phyloP scores from a whole-genome alignment of 306 rosid species.

The Oemleria cerasiformis region DNA sequence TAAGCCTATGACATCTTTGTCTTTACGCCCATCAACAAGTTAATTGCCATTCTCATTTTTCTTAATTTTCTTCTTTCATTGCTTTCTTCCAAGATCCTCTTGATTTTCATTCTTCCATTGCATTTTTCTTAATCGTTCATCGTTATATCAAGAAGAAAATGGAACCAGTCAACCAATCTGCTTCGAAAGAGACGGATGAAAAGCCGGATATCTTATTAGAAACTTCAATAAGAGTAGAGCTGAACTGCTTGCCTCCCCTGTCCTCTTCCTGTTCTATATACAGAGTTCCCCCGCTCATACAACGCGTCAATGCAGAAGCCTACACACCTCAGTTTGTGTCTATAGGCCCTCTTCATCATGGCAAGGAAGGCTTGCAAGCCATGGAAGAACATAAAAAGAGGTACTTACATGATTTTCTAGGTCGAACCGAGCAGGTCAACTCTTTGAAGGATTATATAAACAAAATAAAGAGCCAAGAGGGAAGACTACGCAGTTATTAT shows the following conservation, averaged over 20 bases:
- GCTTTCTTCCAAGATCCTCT: too few species aligned
- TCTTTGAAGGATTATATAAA: slow-evolving; percentile 1
- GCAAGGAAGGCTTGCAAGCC: background rate
- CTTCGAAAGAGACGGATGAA: background rate
- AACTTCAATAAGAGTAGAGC: slow-evolving; percentile 3
- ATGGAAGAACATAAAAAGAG: slow-evolving; percentile 28
- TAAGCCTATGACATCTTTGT: too few species aligned
- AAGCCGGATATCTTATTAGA: background rate
- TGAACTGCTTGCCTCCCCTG: slow-evolving; percentile 5
- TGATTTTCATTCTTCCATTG: too few species aligned
- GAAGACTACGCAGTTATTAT: background rate
- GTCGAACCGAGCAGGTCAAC: background rate
- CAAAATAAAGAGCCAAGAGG: background rate
- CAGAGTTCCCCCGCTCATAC: slow-evolving; percentile 10
- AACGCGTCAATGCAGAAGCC: slow-evolving; percentile 3
- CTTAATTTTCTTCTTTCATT: too few species aligned
- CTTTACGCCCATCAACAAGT: too few species aligned
- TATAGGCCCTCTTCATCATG: slow-evolving; percentile 33
- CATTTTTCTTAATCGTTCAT: too few species aligned
- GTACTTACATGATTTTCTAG: slow-evolving; percentile 5
- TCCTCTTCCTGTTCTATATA: slow-evolving; percentile 20
- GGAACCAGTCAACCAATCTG: background rate
- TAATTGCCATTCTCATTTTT: too few species aligned
- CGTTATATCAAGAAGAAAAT: too few species aligned
- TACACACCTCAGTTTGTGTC: slow-evolving; percentile 27